A percentile compares a stretch with the other conserved stretches of the same genome.
phyloP scores from a whole-genome alignment of 2,329 filamentous ascomycete species.

The Colletotrichum theobromicola region DNA sequence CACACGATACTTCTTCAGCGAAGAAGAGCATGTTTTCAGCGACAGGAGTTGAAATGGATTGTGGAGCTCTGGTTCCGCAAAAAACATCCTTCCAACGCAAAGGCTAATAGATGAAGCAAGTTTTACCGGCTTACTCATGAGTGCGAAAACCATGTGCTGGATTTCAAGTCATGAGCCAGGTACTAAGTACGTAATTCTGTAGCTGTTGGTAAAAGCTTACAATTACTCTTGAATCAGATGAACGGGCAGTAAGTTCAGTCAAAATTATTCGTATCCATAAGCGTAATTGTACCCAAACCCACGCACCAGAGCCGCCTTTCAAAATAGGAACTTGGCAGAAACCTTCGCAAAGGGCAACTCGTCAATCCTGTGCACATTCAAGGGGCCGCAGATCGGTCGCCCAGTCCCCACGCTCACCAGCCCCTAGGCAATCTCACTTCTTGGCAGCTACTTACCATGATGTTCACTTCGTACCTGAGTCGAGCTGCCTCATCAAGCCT shows the following conservation, averaged over 20 bases:
- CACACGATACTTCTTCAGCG: not conserved
- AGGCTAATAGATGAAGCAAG: not conserved
- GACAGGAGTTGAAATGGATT: not conserved
- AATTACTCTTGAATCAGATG: not conserved
- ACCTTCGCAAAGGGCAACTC: not conserved
- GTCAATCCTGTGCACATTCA: not conserved
- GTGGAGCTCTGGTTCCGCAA: not conserved
- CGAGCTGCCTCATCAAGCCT: conserved; percentile 9
- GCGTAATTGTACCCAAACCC: not conserved
- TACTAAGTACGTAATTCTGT: not conserved
- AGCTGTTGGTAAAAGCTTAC: too few relatives aligned
- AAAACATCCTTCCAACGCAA: not conserved
- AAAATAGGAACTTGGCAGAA: not conserved
- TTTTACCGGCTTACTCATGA: not conserved
- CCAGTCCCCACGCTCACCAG: not conserved
- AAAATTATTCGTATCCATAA: not conserved
- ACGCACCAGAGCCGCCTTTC: not conserved
- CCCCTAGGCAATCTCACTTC: not conserved
- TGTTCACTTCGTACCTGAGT: not conserved
- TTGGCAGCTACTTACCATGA: not conserved
- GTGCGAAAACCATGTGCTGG: not conserved
- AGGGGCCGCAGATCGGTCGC: not conserved
- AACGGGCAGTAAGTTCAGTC: not conserved
- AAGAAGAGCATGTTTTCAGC: not conserved
- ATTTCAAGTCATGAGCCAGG: too few relatives aligned